These are phyloP conservation scores for Cardiospermum halicacabum DNA, from an alignment of 345 rosid species.

Conservation along the genomic window DNA sequence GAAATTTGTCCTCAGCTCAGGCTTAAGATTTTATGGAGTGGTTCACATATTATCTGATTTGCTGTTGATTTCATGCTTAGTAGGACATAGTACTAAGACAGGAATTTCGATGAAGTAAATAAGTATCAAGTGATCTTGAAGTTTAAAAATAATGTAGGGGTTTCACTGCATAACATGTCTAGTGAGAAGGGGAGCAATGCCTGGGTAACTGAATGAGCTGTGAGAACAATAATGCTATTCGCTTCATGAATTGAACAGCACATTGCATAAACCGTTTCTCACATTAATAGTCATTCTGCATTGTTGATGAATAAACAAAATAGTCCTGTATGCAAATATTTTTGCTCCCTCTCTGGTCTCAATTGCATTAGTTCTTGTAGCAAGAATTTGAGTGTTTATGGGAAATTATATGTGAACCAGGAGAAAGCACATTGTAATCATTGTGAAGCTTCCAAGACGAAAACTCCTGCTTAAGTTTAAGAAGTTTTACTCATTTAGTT, in stretches of 20 bases:
- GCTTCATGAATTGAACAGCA: too few species aligned
- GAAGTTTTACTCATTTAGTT: not conserved
- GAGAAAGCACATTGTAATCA: not conserved
- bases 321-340: not conserved
- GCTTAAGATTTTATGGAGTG: not conserved
- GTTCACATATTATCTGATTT: not conserved
- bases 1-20: too few species aligned
- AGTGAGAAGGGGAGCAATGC: not conserved
- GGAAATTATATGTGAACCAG: not conserved
- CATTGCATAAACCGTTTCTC: not conserved
- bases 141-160: not conserved
- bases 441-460: not conserved
- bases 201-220: not conserved
- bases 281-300: not conserved
- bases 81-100: not conserved
- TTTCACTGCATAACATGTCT: not conserved
- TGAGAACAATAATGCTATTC: not conserved
- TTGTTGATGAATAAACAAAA: not conserved
- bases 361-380: not conserved
- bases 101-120: not conserved
- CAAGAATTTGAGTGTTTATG: not conserved
- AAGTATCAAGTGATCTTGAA: not conserved
- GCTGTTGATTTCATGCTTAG: constrained; percentile 1
- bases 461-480: not conserved
- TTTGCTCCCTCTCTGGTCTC: not conserved